phyloP scores from a whole-genome alignment of 495 filamentous ascomycete species.

The Penicillium malachiteum region DNA sequence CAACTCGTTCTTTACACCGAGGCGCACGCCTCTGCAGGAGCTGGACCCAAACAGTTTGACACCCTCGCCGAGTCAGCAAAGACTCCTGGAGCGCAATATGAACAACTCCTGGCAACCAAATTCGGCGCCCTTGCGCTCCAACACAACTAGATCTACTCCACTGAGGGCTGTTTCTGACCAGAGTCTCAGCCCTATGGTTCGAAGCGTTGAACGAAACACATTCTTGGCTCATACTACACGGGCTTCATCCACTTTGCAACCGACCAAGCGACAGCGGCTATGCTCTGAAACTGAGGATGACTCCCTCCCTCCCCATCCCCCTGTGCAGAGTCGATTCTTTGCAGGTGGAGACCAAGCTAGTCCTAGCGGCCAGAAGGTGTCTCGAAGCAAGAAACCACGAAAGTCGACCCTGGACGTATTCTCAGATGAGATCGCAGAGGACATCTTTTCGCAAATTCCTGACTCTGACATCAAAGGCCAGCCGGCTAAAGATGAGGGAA shows the following conservation, averaged over 20 bases:
- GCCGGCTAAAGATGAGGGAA: background rate
- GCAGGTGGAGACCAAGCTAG: constrained; percentile 40
- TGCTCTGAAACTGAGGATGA: constrained; percentile 55
- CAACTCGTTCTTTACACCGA: constrained; percentile 73
- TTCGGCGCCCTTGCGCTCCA: constrained; percentile 35
- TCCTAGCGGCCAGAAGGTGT: constrained; percentile 50
- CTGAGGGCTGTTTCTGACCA: constrained; percentile 36
- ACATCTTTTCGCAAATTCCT: constrained; percentile 54
- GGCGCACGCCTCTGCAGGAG: constrained; percentile 76
- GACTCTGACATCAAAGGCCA: constrained; percentile 23
- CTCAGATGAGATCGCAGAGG: constrained; percentile 67
- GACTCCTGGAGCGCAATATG: constrained; percentile 53
- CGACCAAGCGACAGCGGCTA: constrained; percentile 61
- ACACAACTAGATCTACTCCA: constrained; percentile 39
- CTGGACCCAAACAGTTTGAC: constrained; percentile 84
- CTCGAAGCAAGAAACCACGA: constrained; percentile 45
- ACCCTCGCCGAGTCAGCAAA: constrained; percentile 65
- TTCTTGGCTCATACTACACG: constrained; percentile 43
- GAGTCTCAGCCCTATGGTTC: constrained; percentile 35
- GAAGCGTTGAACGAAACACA: constrained; percentile 46
- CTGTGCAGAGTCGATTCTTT: constrained; percentile 61
- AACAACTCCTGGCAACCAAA: constrained; percentile 54
- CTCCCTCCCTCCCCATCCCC: constrained; percentile 27
- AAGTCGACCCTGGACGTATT: constrained; percentile 57
- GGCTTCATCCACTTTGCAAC: constrained; percentile 42